Evolutionary conservation across 1,284 basidiomycete species (phyloP).

Genomic region (Singerocomus inundabilis): DNA sequence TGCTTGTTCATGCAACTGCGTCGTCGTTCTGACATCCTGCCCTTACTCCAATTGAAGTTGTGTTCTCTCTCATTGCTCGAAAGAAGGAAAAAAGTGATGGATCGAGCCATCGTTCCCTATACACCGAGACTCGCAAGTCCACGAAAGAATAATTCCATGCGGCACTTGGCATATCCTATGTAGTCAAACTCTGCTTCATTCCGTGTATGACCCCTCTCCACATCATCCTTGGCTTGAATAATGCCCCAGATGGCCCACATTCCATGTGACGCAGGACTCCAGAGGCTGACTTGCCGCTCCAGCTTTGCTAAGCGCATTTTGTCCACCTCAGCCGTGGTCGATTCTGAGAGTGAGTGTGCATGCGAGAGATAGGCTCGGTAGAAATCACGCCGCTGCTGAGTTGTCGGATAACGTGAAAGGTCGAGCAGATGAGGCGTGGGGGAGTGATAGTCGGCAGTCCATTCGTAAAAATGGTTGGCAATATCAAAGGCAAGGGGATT

Average conservation of each 20-base stretch:
- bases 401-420: conserved; percentile 69
- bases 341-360: conserved; percentile 32
- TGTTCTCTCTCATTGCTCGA: conserved; percentile 27
- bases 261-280: conserved; percentile 86
- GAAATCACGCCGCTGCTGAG: conserved; percentile 75
- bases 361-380: conserved; percentile 79
- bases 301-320: conserved; percentile 47
- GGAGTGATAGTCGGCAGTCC: conserved; percentile 88
- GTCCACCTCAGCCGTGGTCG: conserved; percentile 30
- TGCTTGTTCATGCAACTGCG: conserved; percentile 43
- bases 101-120: conserved; percentile 17
- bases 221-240: conserved; percentile 82
- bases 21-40: conserved; percentile 49
- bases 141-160: conserved; percentile 61
- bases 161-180: conserved; percentile 64
- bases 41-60: conserved; percentile 47
- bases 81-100: not conserved
- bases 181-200: conserved; percentile 75
- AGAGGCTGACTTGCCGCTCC: conserved; percentile 76
- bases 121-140: conserved; percentile 53
- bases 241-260: conserved; percentile 94
- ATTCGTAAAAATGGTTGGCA: conserved; percentile 95
- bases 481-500: conserved; percentile 92
- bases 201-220: conserved; percentile 55
- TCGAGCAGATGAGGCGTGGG: conserved; percentile 72